These are phyloP conservation scores for Thelonectria olida DNA, from an alignment of 2,329 filamentous ascomycete genomes.

Conservation along the genomic window DNA sequence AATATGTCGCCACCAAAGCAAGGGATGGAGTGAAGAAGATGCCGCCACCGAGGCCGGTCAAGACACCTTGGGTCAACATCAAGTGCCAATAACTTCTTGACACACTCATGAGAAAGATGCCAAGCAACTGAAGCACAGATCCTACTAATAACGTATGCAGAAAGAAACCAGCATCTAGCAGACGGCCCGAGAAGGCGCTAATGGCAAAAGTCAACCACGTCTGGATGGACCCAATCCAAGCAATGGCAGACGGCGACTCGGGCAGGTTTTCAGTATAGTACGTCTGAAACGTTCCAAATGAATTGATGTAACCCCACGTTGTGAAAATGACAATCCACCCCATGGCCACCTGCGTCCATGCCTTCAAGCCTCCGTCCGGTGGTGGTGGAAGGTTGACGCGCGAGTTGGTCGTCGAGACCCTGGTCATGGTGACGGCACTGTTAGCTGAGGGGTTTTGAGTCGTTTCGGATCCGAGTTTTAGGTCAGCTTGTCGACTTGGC, in stretches of 20 bases:
- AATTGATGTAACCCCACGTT: constrained; percentile 56
- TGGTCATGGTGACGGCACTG: constrained; percentile 6
- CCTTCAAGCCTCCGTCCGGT: constrained; percentile 39
- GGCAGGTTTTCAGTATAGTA: constrained; percentile 49
- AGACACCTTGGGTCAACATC: constrained; percentile 61
- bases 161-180: constrained; percentile 56
- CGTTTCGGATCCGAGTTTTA: background rate
- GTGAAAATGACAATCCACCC: constrained; percentile 53
- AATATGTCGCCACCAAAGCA: constrained; percentile 68
- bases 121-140: constrained; percentile 49
- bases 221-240: constrained; percentile 58
- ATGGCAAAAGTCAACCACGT: constrained; percentile 54
- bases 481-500: background rate
- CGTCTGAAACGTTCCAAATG: constrained; percentile 55
- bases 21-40: constrained; percentile 65
- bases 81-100: constrained; percentile 58
- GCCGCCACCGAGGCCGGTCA: constrained; percentile 61
- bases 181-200: constrained; percentile 53
- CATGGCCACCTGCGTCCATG: constrained; percentile 50
- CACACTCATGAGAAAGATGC: constrained; percentile 56
- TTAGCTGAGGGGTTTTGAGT: background rate
- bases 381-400: constrained; percentile 24
- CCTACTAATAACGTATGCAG: constrained; percentile 50
- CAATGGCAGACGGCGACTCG: constrained; percentile 49
- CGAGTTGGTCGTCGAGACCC: constrained; percentile 9